phyloP scores from a whole-genome alignment of 306 rosid genomes.

The Rubus idaeus region DNA sequence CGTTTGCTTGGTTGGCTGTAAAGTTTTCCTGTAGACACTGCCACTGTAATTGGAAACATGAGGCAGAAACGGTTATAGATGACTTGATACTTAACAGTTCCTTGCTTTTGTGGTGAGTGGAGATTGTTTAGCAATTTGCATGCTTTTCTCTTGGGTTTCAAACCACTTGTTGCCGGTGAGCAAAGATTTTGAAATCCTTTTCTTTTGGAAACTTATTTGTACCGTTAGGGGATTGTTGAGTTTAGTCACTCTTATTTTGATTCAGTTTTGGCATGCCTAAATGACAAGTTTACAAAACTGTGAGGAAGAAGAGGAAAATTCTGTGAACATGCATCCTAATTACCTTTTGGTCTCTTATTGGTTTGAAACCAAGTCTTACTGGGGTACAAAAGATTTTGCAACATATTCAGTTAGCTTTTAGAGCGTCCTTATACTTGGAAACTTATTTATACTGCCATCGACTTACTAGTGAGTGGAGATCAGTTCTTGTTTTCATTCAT shows the following conservation, averaged over 20 bases:
- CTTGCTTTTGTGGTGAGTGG: neutral
- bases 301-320: neutral
- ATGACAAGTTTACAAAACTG: too few species aligned
- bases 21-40: neutral
- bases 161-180: neutral
- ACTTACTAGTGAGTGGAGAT: neutral
- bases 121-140: neutral
- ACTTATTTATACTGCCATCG: neutral
- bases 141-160: neutral
- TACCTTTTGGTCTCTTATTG: too few species aligned
- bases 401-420: neutral
- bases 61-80: neutral
- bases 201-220: neutral
- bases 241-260: too few species aligned
- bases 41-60: neutral
- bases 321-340: neutral
- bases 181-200: neutral
- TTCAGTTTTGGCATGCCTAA: neutral
- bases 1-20: neutral
- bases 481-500: neutral
- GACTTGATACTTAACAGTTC: neutral
- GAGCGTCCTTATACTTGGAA: neutral
- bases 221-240: neutral
- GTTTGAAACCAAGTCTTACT: neutral
- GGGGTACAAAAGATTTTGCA: neutral